Evolutionary conservation across 1,284 basidiomycete species (phyloP).

Genomic region (Irpex rosettiformis): DNA sequence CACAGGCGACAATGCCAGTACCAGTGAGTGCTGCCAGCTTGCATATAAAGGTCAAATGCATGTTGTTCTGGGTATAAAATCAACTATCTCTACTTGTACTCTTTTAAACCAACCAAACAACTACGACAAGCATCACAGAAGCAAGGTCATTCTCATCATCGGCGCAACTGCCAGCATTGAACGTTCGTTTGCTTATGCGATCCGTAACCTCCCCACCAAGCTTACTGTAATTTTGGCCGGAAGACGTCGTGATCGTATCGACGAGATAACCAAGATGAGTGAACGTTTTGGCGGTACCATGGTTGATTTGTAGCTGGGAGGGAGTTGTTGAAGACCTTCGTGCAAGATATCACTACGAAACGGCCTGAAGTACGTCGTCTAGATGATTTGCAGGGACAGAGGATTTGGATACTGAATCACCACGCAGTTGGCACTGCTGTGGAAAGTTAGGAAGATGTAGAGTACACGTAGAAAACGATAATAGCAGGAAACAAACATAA

Average conservation of each 20-base stretch:
- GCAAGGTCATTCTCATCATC: not conserved
- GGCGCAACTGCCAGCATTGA: slow-evolving; percentile 65
- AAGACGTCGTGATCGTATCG: slow-evolving; percentile 48
- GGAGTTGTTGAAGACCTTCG: slow-evolving; percentile 38
- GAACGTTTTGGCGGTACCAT: slow-evolving; percentile 37
- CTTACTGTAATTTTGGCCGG: slow-evolving; percentile 56
- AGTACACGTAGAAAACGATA: not conserved
- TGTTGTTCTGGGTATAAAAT: no score
- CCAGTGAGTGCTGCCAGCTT: no score
- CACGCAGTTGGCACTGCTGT: no score
- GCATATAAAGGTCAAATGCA: no score
- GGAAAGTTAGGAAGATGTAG: no score
- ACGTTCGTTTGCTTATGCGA: slow-evolving; percentile 51
- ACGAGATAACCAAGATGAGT: slow-evolving; percentile 38
- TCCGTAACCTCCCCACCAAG: slow-evolving; percentile 45
- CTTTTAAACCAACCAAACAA: not conserved
- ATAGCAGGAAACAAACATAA: not conserved
- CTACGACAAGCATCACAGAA: not conserved
- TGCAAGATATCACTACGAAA: slow-evolving; percentile 35
- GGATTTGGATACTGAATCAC: no score
- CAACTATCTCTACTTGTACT: no score
- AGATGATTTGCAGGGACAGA: no score
- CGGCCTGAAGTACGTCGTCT: slow-evolving; percentile 53
- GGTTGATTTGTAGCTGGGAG: slow-evolving; percentile 41
- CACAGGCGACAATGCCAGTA: no score